These are phyloP conservation scores for Ustilago curta DNA, from an alignment of 1,284 basidiomycete genomes.

Conservation along the genomic window DNA sequence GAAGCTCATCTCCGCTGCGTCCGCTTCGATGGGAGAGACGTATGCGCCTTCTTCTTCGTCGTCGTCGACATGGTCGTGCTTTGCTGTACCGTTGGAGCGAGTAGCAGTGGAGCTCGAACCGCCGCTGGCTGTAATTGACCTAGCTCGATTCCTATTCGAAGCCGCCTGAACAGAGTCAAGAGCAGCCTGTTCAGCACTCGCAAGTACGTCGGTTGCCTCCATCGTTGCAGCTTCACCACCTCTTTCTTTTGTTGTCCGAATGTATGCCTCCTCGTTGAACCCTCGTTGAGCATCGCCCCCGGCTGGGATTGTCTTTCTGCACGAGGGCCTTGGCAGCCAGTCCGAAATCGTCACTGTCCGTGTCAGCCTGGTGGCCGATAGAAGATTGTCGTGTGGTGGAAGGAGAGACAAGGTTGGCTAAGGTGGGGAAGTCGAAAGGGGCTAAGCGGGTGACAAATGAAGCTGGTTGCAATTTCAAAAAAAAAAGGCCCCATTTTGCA, in stretches of 20 bases:
- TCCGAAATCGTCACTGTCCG: too few relatives aligned
- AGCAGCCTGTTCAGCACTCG: slow-evolving; percentile 21
- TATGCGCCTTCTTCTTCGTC: slow-evolving; percentile 9
- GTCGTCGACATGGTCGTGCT: too few relatives aligned
- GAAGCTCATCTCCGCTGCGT: slow-evolving; percentile 39
- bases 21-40: background rate
- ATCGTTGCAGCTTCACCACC: slow-evolving; percentile 7
- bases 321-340: too few relatives aligned
- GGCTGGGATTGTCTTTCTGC: too few relatives aligned
- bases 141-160: background rate
- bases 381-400: too few relatives aligned
- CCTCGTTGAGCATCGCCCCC: too few relatives aligned
- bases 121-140: background rate
- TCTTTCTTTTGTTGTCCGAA: slow-evolving; percentile 13
- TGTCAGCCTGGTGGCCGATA: too few relatives aligned
- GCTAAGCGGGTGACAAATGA: background rate
- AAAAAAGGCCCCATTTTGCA: background rate
- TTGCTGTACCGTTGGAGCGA: slow-evolving; percentile 1
- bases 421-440: background rate
- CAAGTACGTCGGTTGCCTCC: slow-evolving; percentile 18
- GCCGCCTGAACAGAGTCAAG: slow-evolving; percentile 14
- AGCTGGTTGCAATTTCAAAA: background rate
- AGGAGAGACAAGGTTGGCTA: background rate
- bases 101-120: background rate
- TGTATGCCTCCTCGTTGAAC: background rate